These are phyloP conservation scores for Phytophthora tubulina DNA, from an alignment of 352 stramenopile species.

Conservation along the genomic window DNA sequence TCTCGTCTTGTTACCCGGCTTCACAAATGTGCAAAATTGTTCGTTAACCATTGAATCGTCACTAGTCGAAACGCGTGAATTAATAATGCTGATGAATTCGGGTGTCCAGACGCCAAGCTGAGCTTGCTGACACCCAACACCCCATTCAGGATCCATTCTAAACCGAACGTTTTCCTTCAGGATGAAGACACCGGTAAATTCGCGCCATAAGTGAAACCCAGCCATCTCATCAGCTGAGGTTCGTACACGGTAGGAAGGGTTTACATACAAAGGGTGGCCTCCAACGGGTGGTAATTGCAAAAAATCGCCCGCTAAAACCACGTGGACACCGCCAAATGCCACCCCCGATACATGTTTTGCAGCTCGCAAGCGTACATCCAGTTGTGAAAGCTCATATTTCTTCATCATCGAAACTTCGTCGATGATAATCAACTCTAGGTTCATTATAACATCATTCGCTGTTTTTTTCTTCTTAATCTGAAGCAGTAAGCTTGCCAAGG, in stretches of 20 bases:
- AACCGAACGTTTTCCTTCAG: neutral
- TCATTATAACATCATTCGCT: too few species aligned
- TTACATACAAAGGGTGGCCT: neutral
- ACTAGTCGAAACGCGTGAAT: neutral
- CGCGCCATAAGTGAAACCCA: neutral
- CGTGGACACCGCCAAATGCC: neutral
- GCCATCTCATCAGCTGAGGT: neutral
- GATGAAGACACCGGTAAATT: neutral
- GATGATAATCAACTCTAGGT: too few species aligned
- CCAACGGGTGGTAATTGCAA: neutral
- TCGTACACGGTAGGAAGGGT: neutral
- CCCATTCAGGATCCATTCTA: conserved; percentile 8
- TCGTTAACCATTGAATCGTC: neutral
- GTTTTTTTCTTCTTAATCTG: neutral
- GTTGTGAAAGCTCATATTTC: too few species aligned
- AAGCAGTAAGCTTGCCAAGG: conserved; percentile 3
- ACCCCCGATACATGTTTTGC: neutral
- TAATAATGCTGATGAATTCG: neutral
- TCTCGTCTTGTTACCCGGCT: conserved; percentile 2
- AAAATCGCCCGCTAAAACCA: neutral
- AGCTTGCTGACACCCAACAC: conserved; percentile 2
- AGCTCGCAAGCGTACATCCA: too few species aligned
- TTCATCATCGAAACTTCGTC: too few species aligned
- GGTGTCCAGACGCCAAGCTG: conserved; percentile 1
- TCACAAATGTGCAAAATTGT: neutral